Evolutionary conservation across 2,329 filamentous ascomycete species (phyloP).

Genomic region (Fusarium floridanum): DNA sequence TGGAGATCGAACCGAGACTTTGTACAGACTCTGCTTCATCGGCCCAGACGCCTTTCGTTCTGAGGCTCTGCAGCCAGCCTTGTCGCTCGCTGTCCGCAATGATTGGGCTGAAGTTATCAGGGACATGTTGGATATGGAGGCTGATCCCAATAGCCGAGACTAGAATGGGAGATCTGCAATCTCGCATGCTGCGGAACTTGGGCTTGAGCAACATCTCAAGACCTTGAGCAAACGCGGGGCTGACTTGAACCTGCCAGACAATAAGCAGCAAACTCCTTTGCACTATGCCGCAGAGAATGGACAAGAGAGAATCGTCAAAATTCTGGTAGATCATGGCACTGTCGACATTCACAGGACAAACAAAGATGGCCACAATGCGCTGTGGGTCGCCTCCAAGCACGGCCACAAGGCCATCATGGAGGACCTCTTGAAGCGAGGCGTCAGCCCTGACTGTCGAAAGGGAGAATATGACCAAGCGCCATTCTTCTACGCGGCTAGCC

Average conservation of each 20-base stretch:
- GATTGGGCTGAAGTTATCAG: slow-evolving; percentile 22
- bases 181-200: slow-evolving; percentile 28
- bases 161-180: slow-evolving; percentile 25
- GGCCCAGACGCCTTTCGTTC: slow-evolving; percentile 4
- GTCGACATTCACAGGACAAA: neutral
- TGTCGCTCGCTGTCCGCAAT: slow-evolving; percentile 29
- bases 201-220: slow-evolving; percentile 4
- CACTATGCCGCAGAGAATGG: slow-evolving; percentile 2
- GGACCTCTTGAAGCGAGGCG: neutral
- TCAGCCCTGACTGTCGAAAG: neutral
- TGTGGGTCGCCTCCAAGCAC: neutral
- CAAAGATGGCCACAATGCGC: neutral
- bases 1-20: neutral
- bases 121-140: slow-evolving; percentile 23
- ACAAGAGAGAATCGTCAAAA: neutral
- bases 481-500: neutral
- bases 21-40: slow-evolving; percentile 19
- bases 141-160: slow-evolving; percentile 18
- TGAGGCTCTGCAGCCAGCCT: slow-evolving; percentile 1
- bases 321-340: neutral
- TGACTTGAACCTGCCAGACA: slow-evolving; percentile 13
- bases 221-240: slow-evolving; percentile 7
- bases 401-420: neutral
- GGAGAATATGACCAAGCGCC: neutral
- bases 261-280: slow-evolving; percentile 9